Percentiles rank a stretch among this genome's conserved stretches.
Conservation (phyloP, 2,329 filamentous ascomycete genomes). For the Ophiosphaerella korrae region DNA sequence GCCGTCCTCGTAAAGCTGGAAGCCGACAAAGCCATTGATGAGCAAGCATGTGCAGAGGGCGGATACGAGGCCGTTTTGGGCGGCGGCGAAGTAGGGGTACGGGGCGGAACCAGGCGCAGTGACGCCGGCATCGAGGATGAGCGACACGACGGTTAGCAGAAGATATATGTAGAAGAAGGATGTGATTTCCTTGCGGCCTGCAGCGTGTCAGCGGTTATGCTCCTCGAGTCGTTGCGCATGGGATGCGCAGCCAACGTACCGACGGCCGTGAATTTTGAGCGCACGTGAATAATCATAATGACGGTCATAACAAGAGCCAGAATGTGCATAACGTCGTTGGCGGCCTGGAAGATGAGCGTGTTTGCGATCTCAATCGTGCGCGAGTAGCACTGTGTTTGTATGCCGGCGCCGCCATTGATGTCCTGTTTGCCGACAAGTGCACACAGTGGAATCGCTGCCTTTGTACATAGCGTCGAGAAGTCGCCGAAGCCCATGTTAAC, state of each 20-base stretch:
- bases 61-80: conserved; percentile 82
- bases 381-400: conserved; percentile 89
- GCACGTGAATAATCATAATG: conserved; percentile 95
- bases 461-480: conserved; percentile 84
- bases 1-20: conserved; percentile 97
- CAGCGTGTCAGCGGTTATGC: conserved; percentile 17
- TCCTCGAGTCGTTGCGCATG: conserved; percentile 60
- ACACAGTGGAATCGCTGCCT: conserved; percentile 85
- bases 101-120: conserved; percentile 79
- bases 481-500: conserved; percentile 81
- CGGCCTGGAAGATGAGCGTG: conserved; percentile 96
- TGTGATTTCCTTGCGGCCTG: conserved; percentile 72
- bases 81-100: conserved; percentile 89
- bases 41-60: conserved; percentile 86
- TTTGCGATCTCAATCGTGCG: conserved; percentile 95
- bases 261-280: conserved; percentile 97
- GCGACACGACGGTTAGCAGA: conserved; percentile 83
- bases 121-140: conserved; percentile 91
- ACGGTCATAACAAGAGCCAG: conserved; percentile 88
- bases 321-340: conserved; percentile 90
- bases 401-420: conserved; percentile 72
- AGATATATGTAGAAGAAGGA: conserved; percentile 98
- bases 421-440: conserved; percentile 77
- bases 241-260: conserved; percentile 61
- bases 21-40: conserved; percentile 97